Evolutionary conservation across 2,329 filamentous ascomycete genomes (phyloP), one percentile per base, ranked within the genome.

Genomic region (Dactylellina drechsleri): DNA sequence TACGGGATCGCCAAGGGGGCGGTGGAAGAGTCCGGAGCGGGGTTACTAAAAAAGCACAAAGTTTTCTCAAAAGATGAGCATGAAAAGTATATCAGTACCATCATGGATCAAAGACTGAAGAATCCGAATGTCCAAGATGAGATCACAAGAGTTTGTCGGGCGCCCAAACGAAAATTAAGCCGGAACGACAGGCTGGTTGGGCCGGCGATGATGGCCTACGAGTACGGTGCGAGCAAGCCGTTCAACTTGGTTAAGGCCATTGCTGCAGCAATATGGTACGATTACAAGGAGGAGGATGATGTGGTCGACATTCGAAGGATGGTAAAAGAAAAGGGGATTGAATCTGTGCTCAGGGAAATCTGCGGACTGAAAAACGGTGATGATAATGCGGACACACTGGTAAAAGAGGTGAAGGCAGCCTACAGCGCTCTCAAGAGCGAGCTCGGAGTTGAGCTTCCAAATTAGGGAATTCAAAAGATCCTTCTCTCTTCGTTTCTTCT

Each of bases 171-270:
- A 82, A 99, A 99, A 86, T 87, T 99, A 40, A 90, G 90, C 78
- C 91, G 93, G 83, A 95, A 96, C 85, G 95, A 99, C 85, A 93
- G 95, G 52, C 97, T 99, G 85, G 90, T 99, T 79, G 93, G 91
- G 53, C 95, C 95, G 4, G 94, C 95, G 8, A 91, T 96, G 83
- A 88, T 99, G 16, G 93, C 93, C 53, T 92, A 97, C 85, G 86
- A 87, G 74, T 92, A 88, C 72, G 83, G 87, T 88, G 79, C 90
- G 90, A 82, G 71, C 23, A 75, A 77, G 36, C 70, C 70, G 7
- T 86, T 89, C 70, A 89, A 87, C 62, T 86, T 99, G 31, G 85
- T 98, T 62, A 90, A 90, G 71, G 91, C 92, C 18, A 88, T 95
- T 53, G 94, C 98, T 85, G 92, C 94, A 89, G 90, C 92, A 5